Percentiles rank a stretch among this genome's conserved stretches.
phyloP scores from a whole-genome alignment of 768 basidiomycete species.

The Brasilioporus rufonigricans region DNA sequence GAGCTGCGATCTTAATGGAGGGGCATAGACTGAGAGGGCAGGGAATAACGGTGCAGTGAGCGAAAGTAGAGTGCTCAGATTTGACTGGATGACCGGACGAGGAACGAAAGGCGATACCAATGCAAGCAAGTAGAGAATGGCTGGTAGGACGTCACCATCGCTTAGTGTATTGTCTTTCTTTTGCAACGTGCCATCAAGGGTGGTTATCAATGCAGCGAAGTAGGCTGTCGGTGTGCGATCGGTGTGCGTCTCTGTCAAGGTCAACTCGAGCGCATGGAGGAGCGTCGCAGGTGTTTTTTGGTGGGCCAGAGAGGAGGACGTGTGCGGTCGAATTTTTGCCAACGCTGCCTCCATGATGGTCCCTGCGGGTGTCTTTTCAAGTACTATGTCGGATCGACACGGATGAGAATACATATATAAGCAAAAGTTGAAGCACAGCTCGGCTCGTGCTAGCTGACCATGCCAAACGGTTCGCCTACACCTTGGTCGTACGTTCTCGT shows the following conservation, averaged over 20 bases:
- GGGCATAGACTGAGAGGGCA: slow-evolving; percentile 58
- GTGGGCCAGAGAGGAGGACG: slow-evolving; percentile 74
- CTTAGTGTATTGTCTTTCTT: slow-evolving; percentile 63
- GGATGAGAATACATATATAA: too few species aligned
- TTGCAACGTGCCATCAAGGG: slow-evolving; percentile 74
- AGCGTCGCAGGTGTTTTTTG: slow-evolving; percentile 89
- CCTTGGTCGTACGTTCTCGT: slow-evolving; percentile 58
- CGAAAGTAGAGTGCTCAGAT: slow-evolving; percentile 66
- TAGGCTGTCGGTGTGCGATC: slow-evolving; percentile 83
- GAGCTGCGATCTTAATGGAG: slow-evolving; percentile 84
- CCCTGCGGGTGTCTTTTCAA: neutral
- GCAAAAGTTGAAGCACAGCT: slow-evolving; percentile 2
- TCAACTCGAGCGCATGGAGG: slow-evolving; percentile 80
- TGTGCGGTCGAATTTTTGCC: slow-evolving; percentile 85
- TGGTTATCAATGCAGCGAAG: slow-evolving; percentile 87
- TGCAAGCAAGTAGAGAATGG: slow-evolving; percentile 38
- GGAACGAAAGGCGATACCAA: slow-evolving; percentile 50
- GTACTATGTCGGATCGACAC: neutral
- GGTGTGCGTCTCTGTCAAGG: slow-evolving; percentile 64
- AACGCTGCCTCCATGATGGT: slow-evolving; percentile 60
- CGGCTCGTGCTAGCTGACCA: slow-evolving; percentile 11
- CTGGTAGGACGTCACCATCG: slow-evolving; percentile 51
- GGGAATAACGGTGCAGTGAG: slow-evolving; percentile 81
- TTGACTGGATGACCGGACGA: slow-evolving; percentile 73
- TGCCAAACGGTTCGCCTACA: slow-evolving; percentile 41